phyloP scores from a whole-genome alignment of 2,329 filamentous ascomycete species.

The Fusarium sp. region DNA sequence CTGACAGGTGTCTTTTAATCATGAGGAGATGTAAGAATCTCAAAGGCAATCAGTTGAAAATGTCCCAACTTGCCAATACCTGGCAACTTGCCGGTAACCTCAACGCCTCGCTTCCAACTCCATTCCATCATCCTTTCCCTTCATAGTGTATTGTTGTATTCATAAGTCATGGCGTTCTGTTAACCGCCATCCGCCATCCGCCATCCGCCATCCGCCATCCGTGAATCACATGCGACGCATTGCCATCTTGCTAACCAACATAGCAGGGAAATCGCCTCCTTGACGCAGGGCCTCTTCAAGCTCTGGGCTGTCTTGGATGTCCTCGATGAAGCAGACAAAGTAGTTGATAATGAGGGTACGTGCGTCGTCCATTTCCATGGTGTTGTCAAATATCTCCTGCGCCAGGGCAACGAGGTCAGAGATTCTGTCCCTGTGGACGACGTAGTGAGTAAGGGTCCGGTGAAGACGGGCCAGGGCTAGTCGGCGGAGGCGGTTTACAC shows the following conservation, averaged over 20 bases:
- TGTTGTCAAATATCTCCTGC: slow-evolving; percentile 38
- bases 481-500: slow-evolving; percentile 26
- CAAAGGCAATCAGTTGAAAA: not conserved
- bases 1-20: not conserved
- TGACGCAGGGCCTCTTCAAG: slow-evolving; percentile 23
- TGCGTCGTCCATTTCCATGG: slow-evolving; percentile 33
- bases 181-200: not conserved
- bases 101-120: slow-evolving; percentile 19
- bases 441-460: slow-evolving; percentile 21
- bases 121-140: not conserved
- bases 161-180: not conserved
- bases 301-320: slow-evolving; percentile 24
- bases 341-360: slow-evolving; percentile 34
- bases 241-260: slow-evolving; percentile 29
- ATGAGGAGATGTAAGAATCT: not conserved
- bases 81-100: not conserved
- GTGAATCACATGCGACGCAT: slow-evolving; percentile 12
- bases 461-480: slow-evolving; percentile 38
- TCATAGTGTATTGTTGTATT: not conserved
- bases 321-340: slow-evolving; percentile 36
- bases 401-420: slow-evolving; percentile 34
- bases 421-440: slow-evolving; percentile 24
- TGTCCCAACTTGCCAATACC: not conserved
- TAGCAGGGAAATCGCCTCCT: slow-evolving; percentile 35
- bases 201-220: not conserved